phyloP scores from a whole-genome alignment of 108 stramenopile species.

The Poteriospumella lacustris region DNA sequence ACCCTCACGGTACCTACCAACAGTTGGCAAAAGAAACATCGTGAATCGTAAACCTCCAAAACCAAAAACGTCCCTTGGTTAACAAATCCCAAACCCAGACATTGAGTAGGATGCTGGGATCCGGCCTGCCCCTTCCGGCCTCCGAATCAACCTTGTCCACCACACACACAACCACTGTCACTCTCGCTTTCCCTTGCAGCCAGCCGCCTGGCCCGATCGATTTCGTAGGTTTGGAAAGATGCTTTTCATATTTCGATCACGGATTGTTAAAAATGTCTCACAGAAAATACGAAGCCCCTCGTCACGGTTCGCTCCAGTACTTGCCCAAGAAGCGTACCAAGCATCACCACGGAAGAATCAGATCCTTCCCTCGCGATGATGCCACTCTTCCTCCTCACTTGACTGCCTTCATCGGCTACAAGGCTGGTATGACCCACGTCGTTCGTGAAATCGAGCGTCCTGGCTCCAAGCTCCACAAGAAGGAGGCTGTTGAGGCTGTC shows the following conservation, averaged over 20 bases:
- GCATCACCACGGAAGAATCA: conserved; percentile 92
- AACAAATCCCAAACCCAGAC: no score
- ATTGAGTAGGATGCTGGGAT: no score
- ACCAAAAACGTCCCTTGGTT: no score
- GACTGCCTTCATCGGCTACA: conserved; percentile 99
- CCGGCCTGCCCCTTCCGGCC: no score
- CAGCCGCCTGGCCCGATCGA: no score
- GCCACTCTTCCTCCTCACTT: conserved; percentile 79
- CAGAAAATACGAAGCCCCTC: conserved; percentile 97
- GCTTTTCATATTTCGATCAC: not conserved
- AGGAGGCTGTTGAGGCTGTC: conserved; percentile 98
- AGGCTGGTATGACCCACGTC: conserved; percentile 99
- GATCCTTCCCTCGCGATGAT: conserved; percentile 94
- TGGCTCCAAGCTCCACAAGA: conserved; percentile 99
- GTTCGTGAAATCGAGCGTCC: conserved; percentile 94
- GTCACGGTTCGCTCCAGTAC: conserved; percentile 86
- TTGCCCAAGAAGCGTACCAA: conserved; percentile 99
- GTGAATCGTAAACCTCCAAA: no score
- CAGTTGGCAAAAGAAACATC: no score
- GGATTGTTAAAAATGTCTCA: conserved; percentile 70
- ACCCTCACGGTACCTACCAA: no score
- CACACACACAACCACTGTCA: no score
- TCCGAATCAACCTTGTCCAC: no score
- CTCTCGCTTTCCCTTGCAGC: no score
- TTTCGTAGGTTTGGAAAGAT: not conserved